These are phyloP conservation scores for Eimeria sp. DNA, from an alignment of 169 alveolate species.

Conservation along the genomic window DNA sequence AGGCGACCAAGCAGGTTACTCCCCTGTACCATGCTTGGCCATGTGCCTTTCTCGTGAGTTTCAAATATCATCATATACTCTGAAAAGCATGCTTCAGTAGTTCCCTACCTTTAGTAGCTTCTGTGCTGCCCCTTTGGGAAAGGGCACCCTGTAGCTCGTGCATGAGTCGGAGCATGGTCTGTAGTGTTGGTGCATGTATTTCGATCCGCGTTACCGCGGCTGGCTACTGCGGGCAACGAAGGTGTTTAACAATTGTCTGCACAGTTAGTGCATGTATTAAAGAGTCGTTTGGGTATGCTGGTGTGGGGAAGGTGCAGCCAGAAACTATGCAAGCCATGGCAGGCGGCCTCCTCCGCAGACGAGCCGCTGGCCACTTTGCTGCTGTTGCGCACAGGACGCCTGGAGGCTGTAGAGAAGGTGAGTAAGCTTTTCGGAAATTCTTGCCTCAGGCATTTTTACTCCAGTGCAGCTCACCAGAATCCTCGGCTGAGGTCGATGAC, in stretches of 20 bases:
- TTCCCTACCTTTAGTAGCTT: neutral
- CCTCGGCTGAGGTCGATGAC: too few species aligned
- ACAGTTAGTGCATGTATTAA: neutral
- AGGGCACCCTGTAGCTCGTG: neutral
- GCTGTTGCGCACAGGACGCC: too few species aligned
- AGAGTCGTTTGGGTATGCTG: neutral
- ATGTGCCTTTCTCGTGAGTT: neutral
- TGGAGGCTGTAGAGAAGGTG: too few species aligned
- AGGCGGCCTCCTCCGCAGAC: too few species aligned
- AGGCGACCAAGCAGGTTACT: too few species aligned
- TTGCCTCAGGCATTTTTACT: too few species aligned
- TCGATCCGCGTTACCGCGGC: neutral
- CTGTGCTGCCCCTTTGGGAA: neutral
- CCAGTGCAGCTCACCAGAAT: too few species aligned
- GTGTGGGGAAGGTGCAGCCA: neutral
- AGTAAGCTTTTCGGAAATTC: too few species aligned
- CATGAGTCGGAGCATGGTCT: neutral
- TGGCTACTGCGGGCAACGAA: neutral
- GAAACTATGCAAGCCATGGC: too few species aligned
- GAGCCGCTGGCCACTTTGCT: too few species aligned
- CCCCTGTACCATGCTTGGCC: too few species aligned
- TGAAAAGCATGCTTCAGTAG: too few species aligned
- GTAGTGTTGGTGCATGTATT: neutral
- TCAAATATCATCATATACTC: neutral
- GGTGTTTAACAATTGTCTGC: neutral